These are phyloP conservation scores for Buxus sempervirens DNA, from an alignment of 164 flowering plant genomes.

Conservation along the genomic window DNA sequence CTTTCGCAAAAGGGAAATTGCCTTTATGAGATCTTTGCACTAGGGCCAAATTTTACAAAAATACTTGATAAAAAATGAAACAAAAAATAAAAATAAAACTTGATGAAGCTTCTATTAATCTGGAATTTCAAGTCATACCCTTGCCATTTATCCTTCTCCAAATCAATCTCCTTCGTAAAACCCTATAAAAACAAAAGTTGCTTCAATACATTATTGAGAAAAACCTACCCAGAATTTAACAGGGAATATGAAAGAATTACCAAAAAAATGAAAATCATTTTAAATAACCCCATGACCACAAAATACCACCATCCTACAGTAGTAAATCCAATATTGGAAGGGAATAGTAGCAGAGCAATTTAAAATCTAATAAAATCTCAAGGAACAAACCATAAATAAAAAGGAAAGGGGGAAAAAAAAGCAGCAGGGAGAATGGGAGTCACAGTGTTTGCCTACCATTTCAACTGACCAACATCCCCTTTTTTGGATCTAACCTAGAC, in stretches of 20 bases:
- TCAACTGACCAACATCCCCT: no score
- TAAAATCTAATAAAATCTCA: no score
- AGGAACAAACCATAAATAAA: no score
- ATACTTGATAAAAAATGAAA: not conserved
- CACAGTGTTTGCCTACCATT: no score
- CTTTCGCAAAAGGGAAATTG: not conserved
- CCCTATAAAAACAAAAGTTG: conserved; percentile 48
- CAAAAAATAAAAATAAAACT: not conserved
- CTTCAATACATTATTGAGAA: not conserved
- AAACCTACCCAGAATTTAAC: not conserved
- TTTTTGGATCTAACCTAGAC: no score
- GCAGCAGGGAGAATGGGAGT: no score
- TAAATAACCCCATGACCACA: not conserved
- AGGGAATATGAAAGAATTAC: not conserved
- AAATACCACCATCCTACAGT: not conserved
- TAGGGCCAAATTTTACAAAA: not conserved
- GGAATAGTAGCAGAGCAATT: no score
- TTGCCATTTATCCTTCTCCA: conserved; percentile 96
- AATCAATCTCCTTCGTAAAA: conserved; percentile 83
- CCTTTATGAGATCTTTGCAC: not conserved
- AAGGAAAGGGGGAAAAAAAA: no score
- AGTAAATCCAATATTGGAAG: not conserved
- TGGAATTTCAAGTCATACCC: conserved; percentile 56
- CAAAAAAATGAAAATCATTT: not conserved
- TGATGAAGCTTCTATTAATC: conserved; percentile 7